phyloP scores from a whole-genome alignment of 192 early-diverging fungal genomes.

The Backusella westeae region DNA sequence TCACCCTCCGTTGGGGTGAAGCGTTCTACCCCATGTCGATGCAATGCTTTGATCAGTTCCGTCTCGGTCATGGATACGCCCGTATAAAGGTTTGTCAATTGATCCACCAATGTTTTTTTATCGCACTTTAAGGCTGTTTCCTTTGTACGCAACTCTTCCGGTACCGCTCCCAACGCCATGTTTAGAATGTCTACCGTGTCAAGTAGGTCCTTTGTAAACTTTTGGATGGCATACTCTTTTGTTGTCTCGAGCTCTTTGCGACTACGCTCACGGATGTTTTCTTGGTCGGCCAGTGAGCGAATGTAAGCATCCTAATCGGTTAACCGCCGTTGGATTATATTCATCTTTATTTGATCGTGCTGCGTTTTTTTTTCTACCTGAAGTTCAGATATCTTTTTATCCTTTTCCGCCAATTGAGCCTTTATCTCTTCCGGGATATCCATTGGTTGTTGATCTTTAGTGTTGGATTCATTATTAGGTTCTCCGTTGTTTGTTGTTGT shows the following conservation, averaged over 20 bases:
- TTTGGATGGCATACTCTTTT: conserved; percentile 88
- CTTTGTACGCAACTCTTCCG: conserved; percentile 52
- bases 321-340: background rate
- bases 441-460: background rate
- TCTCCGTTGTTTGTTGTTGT: conserved; percentile 34
- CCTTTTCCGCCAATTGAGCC: conserved; percentile 55
- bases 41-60: conserved; percentile 83
- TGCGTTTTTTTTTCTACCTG: conserved; percentile 49
- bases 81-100: conserved; percentile 75
- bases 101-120: conserved; percentile 36
- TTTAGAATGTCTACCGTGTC: conserved; percentile 87
- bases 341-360: background rate
- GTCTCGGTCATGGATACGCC: conserved; percentile 88
- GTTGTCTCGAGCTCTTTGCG: conserved; percentile 79
- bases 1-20: conserved; percentile 78
- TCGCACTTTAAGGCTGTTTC: conserved; percentile 18
- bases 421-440: background rate
- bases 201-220: conserved; percentile 96
- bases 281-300: conserved; percentile 90
- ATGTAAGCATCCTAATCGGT: conserved; percentile 80
- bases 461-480: conserved; percentile 16
- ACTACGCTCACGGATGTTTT: conserved; percentile 91
- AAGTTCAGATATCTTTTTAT: conserved; percentile 75
- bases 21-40: conserved; percentile 81
- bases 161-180: conserved; percentile 87